A percentile compares a stretch with the other conserved stretches of the same genome.
phyloP scores from a whole-genome alignment of 257 asterid species.

The Penstemon eatonii region DNA sequence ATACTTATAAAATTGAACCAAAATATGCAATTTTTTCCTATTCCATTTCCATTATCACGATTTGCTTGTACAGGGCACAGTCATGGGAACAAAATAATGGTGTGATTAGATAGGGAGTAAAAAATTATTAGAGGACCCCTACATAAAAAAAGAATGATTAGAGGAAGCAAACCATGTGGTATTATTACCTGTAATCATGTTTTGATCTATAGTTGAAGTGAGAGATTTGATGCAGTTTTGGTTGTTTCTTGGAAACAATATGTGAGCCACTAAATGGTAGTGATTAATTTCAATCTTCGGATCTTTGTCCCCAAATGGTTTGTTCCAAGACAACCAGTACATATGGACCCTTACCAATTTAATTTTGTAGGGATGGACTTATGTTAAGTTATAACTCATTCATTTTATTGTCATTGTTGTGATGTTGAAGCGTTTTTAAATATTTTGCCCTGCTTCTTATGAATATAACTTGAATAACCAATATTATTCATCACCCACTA shows the following conservation, averaged over 20 bases:
- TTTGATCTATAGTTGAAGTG: conserved; percentile 2
- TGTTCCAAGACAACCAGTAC: conserved; percentile 38
- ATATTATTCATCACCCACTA: too few relatives aligned
- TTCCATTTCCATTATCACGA: too few relatives aligned
- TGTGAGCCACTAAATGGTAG: conserved; percentile 14
- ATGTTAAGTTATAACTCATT: not conserved
- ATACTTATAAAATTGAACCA: too few relatives aligned
- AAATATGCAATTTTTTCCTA: too few relatives aligned
- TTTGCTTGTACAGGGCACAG: not conserved
- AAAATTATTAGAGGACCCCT: not conserved
- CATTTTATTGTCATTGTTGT: not conserved
- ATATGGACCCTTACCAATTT: conserved; percentile 11
- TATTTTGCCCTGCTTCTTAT: not conserved
- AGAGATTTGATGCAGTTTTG: conserved; percentile 43
- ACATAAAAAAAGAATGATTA: conserved; percentile 12
- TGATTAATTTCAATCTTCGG: not conserved
- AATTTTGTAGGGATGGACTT: not conserved
- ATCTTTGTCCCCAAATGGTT: conserved; percentile 34
- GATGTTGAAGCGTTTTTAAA: not conserved
- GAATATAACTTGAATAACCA: too few relatives aligned
- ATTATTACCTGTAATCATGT: conserved; percentile 41
- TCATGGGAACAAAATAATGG: conserved; percentile 9
- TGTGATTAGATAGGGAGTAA: conserved; percentile 32
- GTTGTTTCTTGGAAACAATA: conserved; percentile 25
- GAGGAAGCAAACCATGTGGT: conserved; percentile 64